Base-by-base conservation (phyloP, 768 basidiomycete genomes). In the Mrakia frigida region DNA sequence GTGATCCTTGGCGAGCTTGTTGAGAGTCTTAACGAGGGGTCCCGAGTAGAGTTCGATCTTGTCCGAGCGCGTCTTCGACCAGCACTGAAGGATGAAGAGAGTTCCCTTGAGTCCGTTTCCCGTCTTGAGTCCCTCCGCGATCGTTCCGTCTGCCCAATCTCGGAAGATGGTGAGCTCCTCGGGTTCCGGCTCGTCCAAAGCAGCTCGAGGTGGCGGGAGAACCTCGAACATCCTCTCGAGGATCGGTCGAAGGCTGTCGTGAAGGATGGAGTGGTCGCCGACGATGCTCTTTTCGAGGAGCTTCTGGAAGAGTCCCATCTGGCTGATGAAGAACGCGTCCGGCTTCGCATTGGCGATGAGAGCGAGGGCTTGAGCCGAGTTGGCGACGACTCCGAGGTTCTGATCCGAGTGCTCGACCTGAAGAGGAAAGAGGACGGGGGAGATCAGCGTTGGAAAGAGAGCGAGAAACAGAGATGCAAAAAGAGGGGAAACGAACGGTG, bases 1-100 rank as follows among this genome's bases (percentile, higher is more conserved):
- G 79, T 98, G 94, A 37, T 98, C 96, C 83, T 94, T 94, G 71
- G 90, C 88, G 33, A 96, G 86, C 82, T 91, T 92, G 79, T 88
- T 89, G 76, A 97, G 87, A 4, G 97, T 87, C 82, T 91, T 93
- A 85, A 94, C 89, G 35, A 99, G 86, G 10, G 88, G 86, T 1
- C 86, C 84, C 56, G 89, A 86, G 84, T 94, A 96, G 0, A 65
- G 37, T 79, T 98, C 94, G 53, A 95, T 88, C 52, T 92, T 88
- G 81, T 94, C 91, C 0, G 94, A 91, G 13, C 89, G 87, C 50
- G 90, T 88, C 77, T 90, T 88, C 11, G 94, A 89, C 70, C 94
- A 89, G 0, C 92, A 90, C 81, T 92, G 90, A 70, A 98, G 86
- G 87, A 99, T 91, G 75, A 94, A 86, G 33, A 99, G 86, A 2